Conservation (phyloP, 345 rosid genomes). For the Leavenworthia alabamica region DNA sequence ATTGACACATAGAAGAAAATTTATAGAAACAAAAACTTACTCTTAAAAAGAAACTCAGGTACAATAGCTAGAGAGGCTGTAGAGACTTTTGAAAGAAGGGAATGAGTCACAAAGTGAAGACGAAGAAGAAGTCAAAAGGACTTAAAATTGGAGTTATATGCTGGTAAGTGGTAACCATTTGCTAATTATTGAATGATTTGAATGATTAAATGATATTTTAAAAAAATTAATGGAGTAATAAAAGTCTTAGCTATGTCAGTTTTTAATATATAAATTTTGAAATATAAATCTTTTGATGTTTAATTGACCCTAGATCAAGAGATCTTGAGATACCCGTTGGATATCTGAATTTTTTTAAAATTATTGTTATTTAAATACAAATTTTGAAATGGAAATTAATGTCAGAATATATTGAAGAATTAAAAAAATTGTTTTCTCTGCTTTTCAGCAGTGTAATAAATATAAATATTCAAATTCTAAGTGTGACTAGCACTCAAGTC, state of each 20-base stretch:
- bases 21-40: neutral
- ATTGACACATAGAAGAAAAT: neutral
- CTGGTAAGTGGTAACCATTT: neutral
- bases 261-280: conserved; percentile 19
- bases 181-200: neutral
- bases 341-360: neutral
- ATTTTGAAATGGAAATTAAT: neutral
- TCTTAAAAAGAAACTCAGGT: neutral
- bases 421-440: neutral
- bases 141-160: neutral
- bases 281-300: neutral
- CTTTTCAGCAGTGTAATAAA: neutral
- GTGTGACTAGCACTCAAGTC: neutral
- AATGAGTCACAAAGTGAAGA: neutral
- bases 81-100: neutral
- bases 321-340: neutral
- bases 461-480: neutral
- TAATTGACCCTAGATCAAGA: neutral
- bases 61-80: neutral
- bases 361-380: neutral
- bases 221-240: conserved; percentile 8
- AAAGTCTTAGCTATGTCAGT: conserved; percentile 16
- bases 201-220: conserved; percentile 5
- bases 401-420: neutral
- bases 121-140: neutral